Conservation (phyloP, 352 stramenopile genomes). For the Pythium dissimile region DNA sequence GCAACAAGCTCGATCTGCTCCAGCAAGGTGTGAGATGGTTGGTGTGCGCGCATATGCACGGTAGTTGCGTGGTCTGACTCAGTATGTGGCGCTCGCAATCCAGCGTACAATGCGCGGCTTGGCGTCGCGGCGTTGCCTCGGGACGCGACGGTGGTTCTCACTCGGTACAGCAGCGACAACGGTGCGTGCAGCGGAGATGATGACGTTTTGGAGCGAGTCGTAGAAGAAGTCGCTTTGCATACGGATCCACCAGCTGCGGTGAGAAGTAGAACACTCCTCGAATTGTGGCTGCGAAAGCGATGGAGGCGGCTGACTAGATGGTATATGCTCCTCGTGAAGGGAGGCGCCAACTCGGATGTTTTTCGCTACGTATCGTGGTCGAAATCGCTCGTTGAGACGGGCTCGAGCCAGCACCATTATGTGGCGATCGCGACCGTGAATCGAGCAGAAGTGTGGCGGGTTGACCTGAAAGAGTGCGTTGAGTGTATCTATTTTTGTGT, state of each 20-base stretch:
- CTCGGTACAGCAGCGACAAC: slow-evolving; percentile 1
- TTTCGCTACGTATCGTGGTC: slow-evolving; percentile 16
- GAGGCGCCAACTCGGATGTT: not conserved
- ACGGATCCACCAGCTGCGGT: not conserved
- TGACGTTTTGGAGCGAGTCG: slow-evolving; percentile 17
- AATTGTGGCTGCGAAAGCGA: no score
- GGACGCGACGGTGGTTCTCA: slow-evolving; percentile 34
- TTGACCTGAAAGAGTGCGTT: slow-evolving; percentile 5
- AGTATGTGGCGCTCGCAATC: not conserved
- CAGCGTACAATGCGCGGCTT: slow-evolving; percentile 44
- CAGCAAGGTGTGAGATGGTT: slow-evolving; percentile 27
- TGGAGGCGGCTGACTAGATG: not conserved
- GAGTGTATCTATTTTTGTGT: not conserved
- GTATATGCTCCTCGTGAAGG: not conserved
- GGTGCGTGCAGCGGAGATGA: slow-evolving; percentile 2
- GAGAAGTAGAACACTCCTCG: no score
- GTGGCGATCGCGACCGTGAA: slow-evolving; percentile 7
- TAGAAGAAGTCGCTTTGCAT: slow-evolving; percentile 20
- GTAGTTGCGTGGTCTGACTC: not conserved
- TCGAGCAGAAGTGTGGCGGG: slow-evolving; percentile 13
- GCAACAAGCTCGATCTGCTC: slow-evolving; percentile 38
- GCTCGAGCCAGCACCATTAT: not conserved
- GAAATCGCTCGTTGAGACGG: no score
- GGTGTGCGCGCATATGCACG: not conserved
- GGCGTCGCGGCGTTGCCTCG: slow-evolving; percentile 34